Conservation (phyloP, 305 asterid genomes). For the Solanum chacoense region DNA sequence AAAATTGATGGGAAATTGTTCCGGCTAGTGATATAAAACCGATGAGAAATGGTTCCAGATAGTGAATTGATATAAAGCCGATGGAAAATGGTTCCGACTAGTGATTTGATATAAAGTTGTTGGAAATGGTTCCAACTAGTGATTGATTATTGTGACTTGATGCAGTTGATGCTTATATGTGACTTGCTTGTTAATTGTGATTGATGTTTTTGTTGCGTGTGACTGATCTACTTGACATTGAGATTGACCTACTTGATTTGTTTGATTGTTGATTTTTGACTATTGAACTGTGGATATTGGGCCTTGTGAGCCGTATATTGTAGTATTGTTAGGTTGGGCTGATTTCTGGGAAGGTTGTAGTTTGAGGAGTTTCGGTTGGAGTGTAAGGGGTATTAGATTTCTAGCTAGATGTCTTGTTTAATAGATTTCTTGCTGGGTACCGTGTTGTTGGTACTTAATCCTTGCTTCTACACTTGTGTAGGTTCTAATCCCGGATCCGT, state of each 20-base stretch:
- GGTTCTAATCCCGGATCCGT: no score
- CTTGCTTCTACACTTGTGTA: no score
- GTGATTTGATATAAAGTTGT: not conserved
- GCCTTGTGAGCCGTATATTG: not conserved
- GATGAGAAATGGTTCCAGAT: not conserved
- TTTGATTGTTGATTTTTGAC: not conserved
- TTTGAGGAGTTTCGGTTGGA: no score
- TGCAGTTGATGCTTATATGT: not conserved
- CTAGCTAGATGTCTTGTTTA: no score
- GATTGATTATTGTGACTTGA: not conserved
- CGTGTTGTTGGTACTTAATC: no score
- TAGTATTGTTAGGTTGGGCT: not conserved
- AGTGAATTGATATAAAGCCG: not conserved
- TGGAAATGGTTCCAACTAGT: fast-evolving
- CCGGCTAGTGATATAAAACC: not conserved
- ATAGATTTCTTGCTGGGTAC: no score
- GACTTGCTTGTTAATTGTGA: not conserved
- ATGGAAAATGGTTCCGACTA: no score
- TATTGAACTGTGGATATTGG: not conserved
- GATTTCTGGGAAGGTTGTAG: not conserved
- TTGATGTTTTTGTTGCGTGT: not conserved
- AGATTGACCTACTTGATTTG: not conserved
- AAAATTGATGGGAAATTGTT: not conserved
- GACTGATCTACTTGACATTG: not conserved
- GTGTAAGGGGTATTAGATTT: no score